Percentiles rank a stretch among this genome's conserved stretches.
Evolutionary conservation across 805 yeast genomes (phyloP).

Genomic region (Hanseniaspora lachancei): DNA sequence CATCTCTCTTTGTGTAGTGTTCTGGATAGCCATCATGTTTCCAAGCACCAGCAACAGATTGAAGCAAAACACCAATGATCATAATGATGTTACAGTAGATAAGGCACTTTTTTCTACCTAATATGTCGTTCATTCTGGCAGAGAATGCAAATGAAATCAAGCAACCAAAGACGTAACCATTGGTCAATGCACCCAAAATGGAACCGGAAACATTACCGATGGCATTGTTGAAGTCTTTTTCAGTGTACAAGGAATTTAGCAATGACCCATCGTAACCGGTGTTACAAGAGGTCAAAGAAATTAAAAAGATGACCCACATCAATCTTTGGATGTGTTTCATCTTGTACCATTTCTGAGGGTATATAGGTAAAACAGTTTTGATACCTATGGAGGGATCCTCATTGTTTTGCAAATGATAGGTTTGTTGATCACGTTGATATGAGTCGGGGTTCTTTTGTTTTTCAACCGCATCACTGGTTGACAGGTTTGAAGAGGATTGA

Average conservation of each 20-base stretch:
- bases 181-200: slow-evolving; percentile 31
- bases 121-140: slow-evolving; percentile 26
- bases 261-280: slow-evolving; percentile 38
- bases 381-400: slow-evolving; percentile 4
- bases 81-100: slow-evolving; percentile 19
- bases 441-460: background rate
- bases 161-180: slow-evolving; percentile 34
- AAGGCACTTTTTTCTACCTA: slow-evolving; percentile 31
- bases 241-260: slow-evolving; percentile 39
- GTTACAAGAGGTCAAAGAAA: slow-evolving; percentile 36
- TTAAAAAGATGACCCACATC: slow-evolving; percentile 29
- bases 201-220: slow-evolving; percentile 32
- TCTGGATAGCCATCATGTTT: slow-evolving; percentile 22
- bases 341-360: slow-evolving; percentile 25
- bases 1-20: slow-evolving; percentile 30
- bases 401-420: background rate
- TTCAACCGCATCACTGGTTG: background rate
- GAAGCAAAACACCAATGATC: slow-evolving; percentile 15
- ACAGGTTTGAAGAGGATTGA: background rate
- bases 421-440: background rate
- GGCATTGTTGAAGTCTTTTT: slow-evolving; percentile 30
- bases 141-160: slow-evolving; percentile 25
- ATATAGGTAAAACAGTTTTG: slow-evolving; percentile 17
- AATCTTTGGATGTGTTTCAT: slow-evolving; percentile 31
- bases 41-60: slow-evolving; percentile 20